Conservation (phyloP, 1,139 yeast genomes). For the Wickerhamomyces sp. region DNA sequence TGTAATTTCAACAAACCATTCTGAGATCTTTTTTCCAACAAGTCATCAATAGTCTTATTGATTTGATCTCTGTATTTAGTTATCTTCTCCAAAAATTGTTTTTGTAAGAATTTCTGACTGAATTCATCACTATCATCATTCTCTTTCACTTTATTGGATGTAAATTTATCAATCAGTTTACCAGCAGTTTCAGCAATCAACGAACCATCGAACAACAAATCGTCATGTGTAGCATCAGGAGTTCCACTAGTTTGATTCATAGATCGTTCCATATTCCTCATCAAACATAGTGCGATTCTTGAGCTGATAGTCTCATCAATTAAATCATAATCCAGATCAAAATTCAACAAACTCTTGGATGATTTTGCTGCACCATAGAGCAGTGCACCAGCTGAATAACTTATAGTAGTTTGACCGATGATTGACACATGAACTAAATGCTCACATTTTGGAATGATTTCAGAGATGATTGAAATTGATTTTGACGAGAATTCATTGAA, state of each 20-base stretch:
- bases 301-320: conserved; percentile 70
- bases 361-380: conserved; percentile 66
- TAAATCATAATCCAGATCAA: conserved; percentile 68
- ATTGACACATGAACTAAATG: conserved; percentile 74
- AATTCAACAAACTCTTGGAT: conserved; percentile 57
- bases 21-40: conserved; percentile 52
- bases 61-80: conserved; percentile 50
- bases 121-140: conserved; percentile 29
- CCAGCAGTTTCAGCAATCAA: conserved; percentile 64
- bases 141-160: conserved; percentile 4
- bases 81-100: conserved; percentile 48
- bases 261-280: conserved; percentile 73
- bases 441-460: conserved; percentile 63
- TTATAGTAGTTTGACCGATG: conserved; percentile 55
- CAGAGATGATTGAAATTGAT: conserved; percentile 63
- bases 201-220: conserved; percentile 49
- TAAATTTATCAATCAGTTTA: conserved; percentile 37
- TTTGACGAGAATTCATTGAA: conserved; percentile 60
- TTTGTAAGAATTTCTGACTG: conserved; percentile 33
- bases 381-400: conserved; percentile 57
- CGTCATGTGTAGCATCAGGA: conserved; percentile 34
- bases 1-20: conserved; percentile 50
- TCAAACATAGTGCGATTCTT: conserved; percentile 72
- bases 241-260: conserved; percentile 30
- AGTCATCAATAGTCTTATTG: conserved; percentile 53